A percentile compares a stretch with the other conserved stretches of the same genome.
These are phyloP conservation scores for Histomonas meleagridis DNA, from an alignment of 208 protist genomes.

Conservation along the genomic window DNA sequence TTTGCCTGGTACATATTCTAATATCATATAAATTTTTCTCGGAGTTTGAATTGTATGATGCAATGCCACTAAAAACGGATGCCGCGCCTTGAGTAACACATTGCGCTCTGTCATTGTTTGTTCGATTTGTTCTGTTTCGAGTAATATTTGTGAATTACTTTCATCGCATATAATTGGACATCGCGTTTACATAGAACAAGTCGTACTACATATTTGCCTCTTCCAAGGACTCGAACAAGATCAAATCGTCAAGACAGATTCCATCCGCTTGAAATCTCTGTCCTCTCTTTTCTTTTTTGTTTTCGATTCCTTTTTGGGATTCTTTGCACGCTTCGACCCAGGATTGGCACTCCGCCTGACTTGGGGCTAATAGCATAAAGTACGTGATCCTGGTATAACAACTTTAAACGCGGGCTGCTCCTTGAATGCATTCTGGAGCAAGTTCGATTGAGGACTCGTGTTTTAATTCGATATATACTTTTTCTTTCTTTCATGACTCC, in stretches of 20 bases:
- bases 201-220: slow-evolving; percentile 5
- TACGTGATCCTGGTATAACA: not conserved
- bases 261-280: not conserved
- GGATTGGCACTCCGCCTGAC: no score
- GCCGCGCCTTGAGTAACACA: not conserved
- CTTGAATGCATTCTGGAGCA: not conserved
- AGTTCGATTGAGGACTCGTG: not conserved
- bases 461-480: not conserved
- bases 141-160: not conserved
- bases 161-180: not conserved
- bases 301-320: not conserved
- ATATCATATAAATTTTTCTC: slow-evolving; percentile 58
- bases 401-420: slow-evolving; percentile 18
- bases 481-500: not conserved
- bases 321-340: no score
- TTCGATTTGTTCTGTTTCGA: not conserved
- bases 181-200: not conserved
- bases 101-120: not conserved
- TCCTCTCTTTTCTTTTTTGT: not conserved
- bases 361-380: not conserved
- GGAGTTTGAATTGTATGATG: slow-evolving; percentile 61
- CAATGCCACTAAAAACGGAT: slow-evolving; percentile 59
- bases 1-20: slow-evolving; percentile 62
- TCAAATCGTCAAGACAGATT: slow-evolving; percentile 2
- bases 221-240: slow-evolving; percentile 34